Percentiles rank a stretch among this genome's conserved stretches.
Evolutionary conservation across 176 grass and related monocot species (phyloP).

Genomic region (bread wheat (Triticum aestivum)): IWGSC_CS_RefSeq_v2.1 NC_057796.1:315970737-315971236

Average conservation of each 20-base stretch:
- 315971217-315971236: conserved; percentile 27
- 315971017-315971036: conserved; percentile 23
- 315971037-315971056: conserved; percentile 12
- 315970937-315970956: conserved; percentile 46
- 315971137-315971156: background rate
- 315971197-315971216: conserved; percentile 9
- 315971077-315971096: conserved; percentile 33
- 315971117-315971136: background rate
- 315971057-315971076: conserved; percentile 41
- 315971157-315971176: background rate
- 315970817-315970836: conserved; percentile 6
- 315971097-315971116: conserved; percentile 3
- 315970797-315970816: background rate
- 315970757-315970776: conserved; percentile 26
- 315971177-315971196: conserved; percentile 20
- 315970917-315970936: conserved; percentile 68
- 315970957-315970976: background rate
- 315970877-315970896: conserved; percentile 63
- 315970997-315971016: conserved; percentile 11
- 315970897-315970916: conserved; percentile 69
- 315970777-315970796: background rate
- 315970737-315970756: conserved; percentile 35
- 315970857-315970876: conserved; percentile 13
- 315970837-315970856: background rate
- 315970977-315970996: background rate